phyloP scores from a whole-genome alignment of 2,329 filamentous ascomycete genomes.

The Trichophyton benhamiae region DNA sequence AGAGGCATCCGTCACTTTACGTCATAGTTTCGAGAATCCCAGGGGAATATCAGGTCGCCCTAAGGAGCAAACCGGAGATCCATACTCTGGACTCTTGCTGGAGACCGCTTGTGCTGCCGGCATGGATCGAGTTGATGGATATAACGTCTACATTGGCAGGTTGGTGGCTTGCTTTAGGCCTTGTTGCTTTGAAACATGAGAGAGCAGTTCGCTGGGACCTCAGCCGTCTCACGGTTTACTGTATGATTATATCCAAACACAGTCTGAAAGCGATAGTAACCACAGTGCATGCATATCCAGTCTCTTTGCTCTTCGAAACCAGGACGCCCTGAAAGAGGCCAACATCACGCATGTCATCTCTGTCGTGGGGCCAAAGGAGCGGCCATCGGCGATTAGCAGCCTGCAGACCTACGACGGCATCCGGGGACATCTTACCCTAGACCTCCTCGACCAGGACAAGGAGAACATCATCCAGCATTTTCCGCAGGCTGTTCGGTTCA shows the following conservation, averaged over 20 bases:
- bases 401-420: neutral
- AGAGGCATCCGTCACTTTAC: neutral
- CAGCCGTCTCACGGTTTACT: too few species aligned
- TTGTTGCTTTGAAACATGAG: neutral
- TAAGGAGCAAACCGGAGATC: neutral
- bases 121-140: slow-evolving; percentile 1
- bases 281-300: slow-evolving; percentile 35
- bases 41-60: neutral
- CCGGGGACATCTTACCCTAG: slow-evolving; percentile 20
- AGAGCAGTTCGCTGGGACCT: neutral
- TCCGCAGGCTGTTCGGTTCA: slow-evolving; percentile 65
- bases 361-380: slow-evolving; percentile 45
- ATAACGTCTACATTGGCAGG: slow-evolving; percentile 6
- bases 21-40: neutral
- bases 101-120: neutral
- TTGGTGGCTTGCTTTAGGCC: neutral
- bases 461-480: slow-evolving; percentile 75
- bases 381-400: neutral
- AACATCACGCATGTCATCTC: slow-evolving; percentile 87
- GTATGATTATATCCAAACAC: too few species aligned
- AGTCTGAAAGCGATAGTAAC: too few species aligned
- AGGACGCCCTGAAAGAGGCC: slow-evolving; percentile 54
- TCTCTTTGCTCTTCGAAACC: slow-evolving; percentile 63
- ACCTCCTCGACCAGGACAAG: slow-evolving; percentile 81
- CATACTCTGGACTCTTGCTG: neutral